Conservation (phyloP, 441 rosid species). For the Croton laevigatus region DNA sequence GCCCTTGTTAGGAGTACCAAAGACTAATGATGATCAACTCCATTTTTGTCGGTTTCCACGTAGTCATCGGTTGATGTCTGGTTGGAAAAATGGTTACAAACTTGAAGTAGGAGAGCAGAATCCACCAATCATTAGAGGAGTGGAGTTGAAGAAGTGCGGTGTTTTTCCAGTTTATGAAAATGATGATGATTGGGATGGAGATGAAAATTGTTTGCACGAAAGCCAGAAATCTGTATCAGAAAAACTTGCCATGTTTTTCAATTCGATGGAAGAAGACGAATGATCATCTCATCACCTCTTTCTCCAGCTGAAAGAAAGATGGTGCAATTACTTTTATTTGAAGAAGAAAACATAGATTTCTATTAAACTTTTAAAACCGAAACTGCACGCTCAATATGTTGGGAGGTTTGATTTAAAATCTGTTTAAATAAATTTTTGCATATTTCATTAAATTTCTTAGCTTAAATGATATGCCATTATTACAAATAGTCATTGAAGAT, state of each 20-base stretch:
- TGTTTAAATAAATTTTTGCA: no score
- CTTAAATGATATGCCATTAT: no score
- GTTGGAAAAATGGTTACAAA: constrained; percentile 30
- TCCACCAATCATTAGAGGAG: constrained; percentile 18
- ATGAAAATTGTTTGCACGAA: constrained; percentile 29
- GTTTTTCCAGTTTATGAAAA: constrained; percentile 31
- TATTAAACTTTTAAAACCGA: no score
- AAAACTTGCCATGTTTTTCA: constrained; percentile 29
- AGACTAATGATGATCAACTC: constrained; percentile 40
- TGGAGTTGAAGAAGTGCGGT: constrained; percentile 35
- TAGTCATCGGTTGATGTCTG: constrained; percentile 29
- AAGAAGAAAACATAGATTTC: no score
- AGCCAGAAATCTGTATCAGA: constrained; percentile 34
- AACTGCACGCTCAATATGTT: no score
- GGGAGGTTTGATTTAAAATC: no score
- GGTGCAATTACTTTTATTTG: no score
- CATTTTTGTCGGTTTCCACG: constrained; percentile 48
- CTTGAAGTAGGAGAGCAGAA: constrained; percentile 21
- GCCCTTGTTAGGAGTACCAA: constrained; percentile 46
- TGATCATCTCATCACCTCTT: not conserved
- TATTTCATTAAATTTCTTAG: no score
- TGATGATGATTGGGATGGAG: constrained; percentile 37
- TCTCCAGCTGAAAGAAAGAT: not conserved
- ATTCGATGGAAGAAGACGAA: constrained; percentile 12
- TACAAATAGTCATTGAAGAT: no score